Conservation (phyloP, 2,329 filamentous ascomycete genomes). For the Stagonosporopsis chrysanthemi region DNA sequence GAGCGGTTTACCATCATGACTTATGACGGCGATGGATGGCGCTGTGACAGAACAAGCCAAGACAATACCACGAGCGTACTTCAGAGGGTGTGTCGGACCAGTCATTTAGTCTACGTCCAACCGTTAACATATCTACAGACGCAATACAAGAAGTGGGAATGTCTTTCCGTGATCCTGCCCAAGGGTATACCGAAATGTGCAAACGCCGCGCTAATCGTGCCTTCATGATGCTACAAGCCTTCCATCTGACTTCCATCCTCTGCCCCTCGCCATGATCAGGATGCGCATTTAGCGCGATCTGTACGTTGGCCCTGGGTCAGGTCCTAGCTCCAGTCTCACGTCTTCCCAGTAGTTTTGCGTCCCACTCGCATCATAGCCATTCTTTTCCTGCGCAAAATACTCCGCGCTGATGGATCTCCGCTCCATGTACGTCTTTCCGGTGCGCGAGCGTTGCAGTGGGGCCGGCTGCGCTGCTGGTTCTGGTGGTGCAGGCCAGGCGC, state of each 20-base stretch:
- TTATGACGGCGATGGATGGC: background rate
- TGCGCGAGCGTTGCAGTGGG: background rate
- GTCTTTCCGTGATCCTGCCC: constrained; percentile 22
- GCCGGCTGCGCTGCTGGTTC: constrained; percentile 11
- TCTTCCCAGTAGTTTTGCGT: constrained; percentile 11
- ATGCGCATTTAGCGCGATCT: constrained; percentile 1
- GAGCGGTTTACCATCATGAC: background rate
- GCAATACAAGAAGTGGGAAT: constrained; percentile 21
- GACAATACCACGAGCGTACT: constrained; percentile 1
- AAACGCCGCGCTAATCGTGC: constrained; percentile 20
- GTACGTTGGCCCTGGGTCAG: constrained; percentile 13
- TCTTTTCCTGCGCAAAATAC: constrained; percentile 15
- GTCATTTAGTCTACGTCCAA: constrained; percentile 22
- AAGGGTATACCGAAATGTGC: constrained; percentile 29
- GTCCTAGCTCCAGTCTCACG: constrained; percentile 3
- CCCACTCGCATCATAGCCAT: background rate
- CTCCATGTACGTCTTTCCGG: constrained; percentile 12
- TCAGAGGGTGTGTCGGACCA: constrained; percentile 33
- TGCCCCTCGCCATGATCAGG: background rate
- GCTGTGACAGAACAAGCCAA: background rate
- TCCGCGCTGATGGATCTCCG: constrained; percentile 14
- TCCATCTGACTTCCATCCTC: background rate
- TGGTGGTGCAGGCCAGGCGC: constrained; percentile 30
- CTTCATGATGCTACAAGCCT: constrained; percentile 1
- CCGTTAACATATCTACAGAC: constrained; percentile 40